A percentile compares a stretch with the other conserved stretches of the same genome.
Evolutionary conservation across 345 rosid genomes (phyloP).

Genomic region (Turritis glabra): DNA sequence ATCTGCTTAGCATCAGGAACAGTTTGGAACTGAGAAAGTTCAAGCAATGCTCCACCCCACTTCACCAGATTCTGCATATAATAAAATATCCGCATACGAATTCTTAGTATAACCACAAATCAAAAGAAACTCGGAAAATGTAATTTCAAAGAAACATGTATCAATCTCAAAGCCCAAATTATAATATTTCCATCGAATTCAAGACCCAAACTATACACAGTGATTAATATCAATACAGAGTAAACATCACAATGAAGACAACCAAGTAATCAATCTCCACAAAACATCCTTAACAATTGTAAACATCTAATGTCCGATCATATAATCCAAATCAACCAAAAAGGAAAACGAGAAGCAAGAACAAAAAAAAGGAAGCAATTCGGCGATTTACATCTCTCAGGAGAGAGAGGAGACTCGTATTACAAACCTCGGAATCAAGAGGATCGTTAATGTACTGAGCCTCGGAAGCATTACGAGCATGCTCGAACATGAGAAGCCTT

Average conservation of each 20-base stretch:
- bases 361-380: neutral
- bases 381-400: no score
- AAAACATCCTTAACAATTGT: neutral
- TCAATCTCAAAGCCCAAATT: neutral
- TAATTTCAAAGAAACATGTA: neutral
- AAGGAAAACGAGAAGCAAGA: neutral
- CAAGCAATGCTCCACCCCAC: conserved; percentile 67
- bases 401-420: neutral
- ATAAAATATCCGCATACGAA: neutral
- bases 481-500: conserved; percentile 55
- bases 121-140: neutral
- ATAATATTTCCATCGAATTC: neutral
- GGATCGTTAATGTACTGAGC: conserved; percentile 55
- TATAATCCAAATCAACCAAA: neutral
- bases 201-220: neutral
- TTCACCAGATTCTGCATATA: conserved; percentile 47
- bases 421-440: conserved; percentile 60
- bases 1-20: conserved; percentile 46
- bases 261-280: neutral
- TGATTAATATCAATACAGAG: neutral
- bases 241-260: neutral
- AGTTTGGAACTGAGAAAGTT: conserved; percentile 58
- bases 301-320: neutral
- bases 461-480: conserved; percentile 58
- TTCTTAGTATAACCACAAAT: neutral